Conservation (phyloP, 2,329 filamentous ascomycete genomes). For the Nannizziopsis barbatae region DNA sequence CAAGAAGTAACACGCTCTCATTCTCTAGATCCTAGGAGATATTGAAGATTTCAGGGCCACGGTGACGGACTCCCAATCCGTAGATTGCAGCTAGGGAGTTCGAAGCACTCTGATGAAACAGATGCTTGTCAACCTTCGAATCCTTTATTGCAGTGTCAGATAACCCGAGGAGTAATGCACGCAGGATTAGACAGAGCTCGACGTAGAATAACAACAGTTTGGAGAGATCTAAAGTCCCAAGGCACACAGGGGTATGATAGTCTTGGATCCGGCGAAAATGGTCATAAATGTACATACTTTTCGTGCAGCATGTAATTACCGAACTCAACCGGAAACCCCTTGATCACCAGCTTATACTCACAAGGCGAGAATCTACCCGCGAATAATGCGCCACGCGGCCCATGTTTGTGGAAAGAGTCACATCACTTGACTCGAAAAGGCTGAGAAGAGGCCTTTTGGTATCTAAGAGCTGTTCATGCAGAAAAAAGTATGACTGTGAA, state of each 20-base stretch:
- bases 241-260: conserved; percentile 15
- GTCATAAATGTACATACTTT: conserved; percentile 11
- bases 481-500: no score
- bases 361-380: no score
- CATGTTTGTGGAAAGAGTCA: no score
- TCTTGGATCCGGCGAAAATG: conserved; percentile 16
- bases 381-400: no score
- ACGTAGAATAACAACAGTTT: conserved; percentile 6
- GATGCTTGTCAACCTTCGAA: neutral
- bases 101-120: conserved; percentile 1
- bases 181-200: conserved; percentile 9
- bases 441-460: no score
- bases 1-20: conserved; percentile 12
- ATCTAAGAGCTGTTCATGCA: no score
- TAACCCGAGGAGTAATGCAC: conserved; percentile 11
- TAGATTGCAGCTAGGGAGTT: conserved; percentile 11
- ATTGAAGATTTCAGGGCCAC: conserved; percentile 8
- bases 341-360: no score
- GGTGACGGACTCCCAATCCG: conserved; percentile 10
- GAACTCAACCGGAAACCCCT: no score
- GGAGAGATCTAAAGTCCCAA: conserved; percentile 16
- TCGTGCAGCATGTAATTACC: no score
- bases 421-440: no score
- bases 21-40: conserved; percentile 12
- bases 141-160: conserved; percentile 3